These are phyloP conservation scores for Malus fusca DNA, from an alignment of 306 rosid species.

Conservation along the genomic window DNA sequence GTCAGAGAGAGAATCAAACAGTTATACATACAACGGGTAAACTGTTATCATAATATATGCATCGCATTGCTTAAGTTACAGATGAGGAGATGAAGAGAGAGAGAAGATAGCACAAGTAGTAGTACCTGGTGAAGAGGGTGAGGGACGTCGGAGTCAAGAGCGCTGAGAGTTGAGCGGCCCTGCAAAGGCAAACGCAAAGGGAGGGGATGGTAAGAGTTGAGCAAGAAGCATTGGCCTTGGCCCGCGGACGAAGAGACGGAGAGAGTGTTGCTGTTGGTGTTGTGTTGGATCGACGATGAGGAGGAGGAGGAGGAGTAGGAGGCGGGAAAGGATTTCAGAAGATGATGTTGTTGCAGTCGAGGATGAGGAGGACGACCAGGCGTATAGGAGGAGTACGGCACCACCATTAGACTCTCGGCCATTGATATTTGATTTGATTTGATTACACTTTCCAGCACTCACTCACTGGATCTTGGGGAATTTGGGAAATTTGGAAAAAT, in stretches of 20 bases:
- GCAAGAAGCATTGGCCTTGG: background rate
- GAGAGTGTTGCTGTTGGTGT: background rate
- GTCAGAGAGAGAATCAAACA: background rate
- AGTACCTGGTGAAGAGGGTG: constrained; percentile 49
- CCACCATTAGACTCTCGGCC: constrained; percentile 1
- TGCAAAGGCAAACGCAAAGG: background rate
- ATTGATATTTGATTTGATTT: background rate
- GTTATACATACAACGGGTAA: background rate
- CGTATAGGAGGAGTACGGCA: background rate
- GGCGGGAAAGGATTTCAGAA: background rate
- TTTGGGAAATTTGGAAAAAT: too few species aligned
- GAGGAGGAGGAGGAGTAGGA: background rate
- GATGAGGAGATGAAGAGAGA: background rate
- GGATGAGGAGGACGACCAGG: background rate
- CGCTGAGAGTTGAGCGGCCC: constrained; percentile 21
- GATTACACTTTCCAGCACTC: too few species aligned
- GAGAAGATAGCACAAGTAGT: background rate
- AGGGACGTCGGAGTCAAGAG: constrained; percentile 48
- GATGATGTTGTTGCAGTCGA: background rate
- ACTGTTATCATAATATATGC: background rate
- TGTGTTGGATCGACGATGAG: background rate
- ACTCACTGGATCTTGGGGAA: too few species aligned
- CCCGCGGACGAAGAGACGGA: background rate
- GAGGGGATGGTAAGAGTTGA: background rate
- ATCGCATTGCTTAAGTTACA: too few species aligned